Percentiles rank a stretch among this genome's conserved stretches.
phyloP scores from a whole-genome alignment of 331 rosid genomes.

The Saraca asoca region DNA sequence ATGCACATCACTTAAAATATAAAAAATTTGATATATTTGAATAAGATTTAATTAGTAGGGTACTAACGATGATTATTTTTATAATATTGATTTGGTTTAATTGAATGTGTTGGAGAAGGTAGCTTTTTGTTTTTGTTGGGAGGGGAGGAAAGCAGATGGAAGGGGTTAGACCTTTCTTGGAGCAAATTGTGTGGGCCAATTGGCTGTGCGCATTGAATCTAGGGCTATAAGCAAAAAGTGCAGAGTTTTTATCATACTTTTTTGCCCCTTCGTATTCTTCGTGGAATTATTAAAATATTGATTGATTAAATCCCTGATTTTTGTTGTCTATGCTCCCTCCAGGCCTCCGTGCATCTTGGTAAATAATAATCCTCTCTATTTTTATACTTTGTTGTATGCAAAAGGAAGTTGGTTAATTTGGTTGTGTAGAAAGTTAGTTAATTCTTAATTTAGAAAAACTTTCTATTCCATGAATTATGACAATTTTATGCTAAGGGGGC shows the following conservation, averaged over 20 bases:
- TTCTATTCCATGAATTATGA: neutral
- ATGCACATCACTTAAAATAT: too few species aligned
- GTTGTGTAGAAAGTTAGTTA: neutral
- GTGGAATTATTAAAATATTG: neutral
- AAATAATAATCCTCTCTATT: neutral
- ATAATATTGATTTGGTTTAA: neutral
- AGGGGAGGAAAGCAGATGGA: neutral
- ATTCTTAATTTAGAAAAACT: neutral
- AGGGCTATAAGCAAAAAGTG: neutral
- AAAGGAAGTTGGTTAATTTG: neutral
- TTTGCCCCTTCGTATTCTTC: neutral
- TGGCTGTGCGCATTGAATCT: constrained; percentile 12
- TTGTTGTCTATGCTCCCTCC: neutral
- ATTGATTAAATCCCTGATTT: neutral
- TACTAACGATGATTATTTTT: constrained; percentile 5
- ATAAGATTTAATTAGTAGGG: constrained; percentile 12
- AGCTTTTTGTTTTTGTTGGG: constrained; percentile 31
- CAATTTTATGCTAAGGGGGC: neutral
- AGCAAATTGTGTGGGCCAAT: constrained; percentile 36
- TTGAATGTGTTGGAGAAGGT: constrained; percentile 6
- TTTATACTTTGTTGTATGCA: neutral
- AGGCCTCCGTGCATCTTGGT: neutral
- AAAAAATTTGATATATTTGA: too few species aligned
- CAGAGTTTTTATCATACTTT: neutral
- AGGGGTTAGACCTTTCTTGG: constrained; percentile 11